These are phyloP conservation scores for Nyssa sinensis DNA, from an alignment of 148 eudicot species.

Conservation along the genomic window DNA sequence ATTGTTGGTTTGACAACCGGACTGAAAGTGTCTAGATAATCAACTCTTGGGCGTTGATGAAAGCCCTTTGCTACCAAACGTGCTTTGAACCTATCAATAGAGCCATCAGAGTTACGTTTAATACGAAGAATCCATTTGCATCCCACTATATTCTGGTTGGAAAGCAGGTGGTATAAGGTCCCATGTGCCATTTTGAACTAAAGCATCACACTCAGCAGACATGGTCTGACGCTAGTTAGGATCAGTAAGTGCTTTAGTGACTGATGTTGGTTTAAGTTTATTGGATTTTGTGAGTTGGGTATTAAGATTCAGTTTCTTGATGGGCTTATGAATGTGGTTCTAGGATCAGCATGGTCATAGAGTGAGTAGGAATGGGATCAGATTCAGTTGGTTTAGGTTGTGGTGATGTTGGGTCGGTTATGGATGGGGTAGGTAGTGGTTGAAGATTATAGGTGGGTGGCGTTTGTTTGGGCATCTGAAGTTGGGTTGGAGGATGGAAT, in stretches of 20 bases:
- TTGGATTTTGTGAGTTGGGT: not conserved
- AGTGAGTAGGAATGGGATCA: not conserved
- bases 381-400: not conserved
- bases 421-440: not conserved
- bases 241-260: not conserved
- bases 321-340: not conserved
- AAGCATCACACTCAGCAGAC: conserved; percentile 7
- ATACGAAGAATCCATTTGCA: conserved; percentile 10
- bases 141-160: not conserved
- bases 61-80: conserved; percentile 11
- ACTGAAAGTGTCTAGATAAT: not conserved
- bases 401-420: not conserved
- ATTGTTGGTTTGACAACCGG: conserved; percentile 9
- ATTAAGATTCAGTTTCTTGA: not conserved
- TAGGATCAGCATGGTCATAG: not conserved
- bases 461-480: not conserved
- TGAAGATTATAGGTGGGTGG: not conserved
- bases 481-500: not conserved
- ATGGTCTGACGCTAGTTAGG: conserved; percentile 6
- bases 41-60: conserved; percentile 3
- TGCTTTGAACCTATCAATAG: conserved; percentile 9
- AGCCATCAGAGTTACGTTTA: not conserved
- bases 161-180: not conserved
- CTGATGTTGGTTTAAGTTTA: not conserved
- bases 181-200: conserved; percentile 8